Base-by-base conservation (phyloP, 805 yeast species). In the Monosporozyma servazzii region DNA sequence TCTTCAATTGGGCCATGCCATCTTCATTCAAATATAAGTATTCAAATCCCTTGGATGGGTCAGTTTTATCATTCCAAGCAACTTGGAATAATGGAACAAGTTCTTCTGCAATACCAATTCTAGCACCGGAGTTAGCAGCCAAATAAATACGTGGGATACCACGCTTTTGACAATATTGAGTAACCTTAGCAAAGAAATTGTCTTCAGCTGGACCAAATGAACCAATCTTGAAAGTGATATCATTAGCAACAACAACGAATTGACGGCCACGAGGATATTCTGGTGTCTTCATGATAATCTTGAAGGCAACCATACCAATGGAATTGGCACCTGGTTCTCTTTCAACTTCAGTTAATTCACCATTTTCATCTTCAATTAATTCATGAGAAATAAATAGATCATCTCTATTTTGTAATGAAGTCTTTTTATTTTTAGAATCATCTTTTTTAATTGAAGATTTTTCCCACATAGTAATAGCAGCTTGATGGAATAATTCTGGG, bases 51-150 rank as follows among this genome's bases (percentile, higher is more conserved):
- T 86, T 86, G 23, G 80, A 77, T 54, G 88, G 95, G 54, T 81
- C 75, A 23, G 72, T 71, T 42, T 80, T 81, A 59, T 83, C 90
- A 59, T 82, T 86, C 99, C 99, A 93, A 51, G 91, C 88, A 56
- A 91, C 96, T 70, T 86, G 82, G 75, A 81, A 89, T 65, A 80
- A 78, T 53, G 96, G 93, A 51, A 93, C 77, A 56, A 93, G 77
- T 71, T 93, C 99, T 61, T 93, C 98, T 27, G 99, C 99, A 68
- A 93, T 81, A 66, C 99, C 99, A 57, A 93, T 87, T 76, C 99
- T 83, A 46, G 99, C 99, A 77, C 99, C 99, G 54, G 98, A 90
- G 79, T 93, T 93, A 29, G 99, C 99, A 61, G 97, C 88, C 60
- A 93, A 76, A 72, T 93, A 93, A 52, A 93, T 80, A 74, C 99